Evolutionary conservation across 2,329 filamentous ascomycete genomes (phyloP).

Genomic region (Penicillium sp.): DNA sequence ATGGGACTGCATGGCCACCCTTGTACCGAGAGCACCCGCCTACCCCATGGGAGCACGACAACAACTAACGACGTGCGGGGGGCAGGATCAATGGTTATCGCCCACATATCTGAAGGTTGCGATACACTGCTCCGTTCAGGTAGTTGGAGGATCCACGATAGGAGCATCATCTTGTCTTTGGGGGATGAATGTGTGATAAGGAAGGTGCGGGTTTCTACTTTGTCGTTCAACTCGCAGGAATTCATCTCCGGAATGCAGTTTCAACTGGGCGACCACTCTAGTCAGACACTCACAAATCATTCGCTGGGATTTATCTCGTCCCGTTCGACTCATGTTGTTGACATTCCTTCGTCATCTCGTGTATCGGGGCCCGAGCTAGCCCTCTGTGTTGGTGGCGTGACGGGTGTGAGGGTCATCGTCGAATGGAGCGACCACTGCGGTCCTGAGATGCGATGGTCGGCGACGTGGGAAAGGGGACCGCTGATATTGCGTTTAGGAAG

Average conservation of each 20-base stretch:
- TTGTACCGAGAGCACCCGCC: background rate
- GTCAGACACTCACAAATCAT: background rate
- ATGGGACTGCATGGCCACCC: background rate
- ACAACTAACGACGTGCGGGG: background rate
- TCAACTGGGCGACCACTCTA: background rate
- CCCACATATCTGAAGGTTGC: background rate
- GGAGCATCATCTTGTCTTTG: background rate
- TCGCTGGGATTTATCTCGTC: slow-evolving; percentile 1
- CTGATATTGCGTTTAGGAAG: slow-evolving; percentile 3
- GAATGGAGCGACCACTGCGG: background rate
- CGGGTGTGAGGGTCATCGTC: background rate
- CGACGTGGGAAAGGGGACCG: background rate
- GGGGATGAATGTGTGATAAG: background rate
- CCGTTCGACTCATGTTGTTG: background rate
- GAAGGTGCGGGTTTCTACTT: background rate
- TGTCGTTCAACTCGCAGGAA: background rate
- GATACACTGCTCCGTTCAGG: background rate
- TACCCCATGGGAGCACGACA: background rate
- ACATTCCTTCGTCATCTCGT: background rate
- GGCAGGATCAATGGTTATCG: background rate
- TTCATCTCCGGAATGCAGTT: slow-evolving; percentile 10
- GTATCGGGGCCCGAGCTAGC: slow-evolving; percentile 3
- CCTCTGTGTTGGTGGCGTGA: background rate
- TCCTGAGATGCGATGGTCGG: background rate
- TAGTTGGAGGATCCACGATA: slow-evolving; percentile 5